Conservation (phyloP, 768 basidiomycete genomes). For the Lyophyllum shimeji region DNA sequence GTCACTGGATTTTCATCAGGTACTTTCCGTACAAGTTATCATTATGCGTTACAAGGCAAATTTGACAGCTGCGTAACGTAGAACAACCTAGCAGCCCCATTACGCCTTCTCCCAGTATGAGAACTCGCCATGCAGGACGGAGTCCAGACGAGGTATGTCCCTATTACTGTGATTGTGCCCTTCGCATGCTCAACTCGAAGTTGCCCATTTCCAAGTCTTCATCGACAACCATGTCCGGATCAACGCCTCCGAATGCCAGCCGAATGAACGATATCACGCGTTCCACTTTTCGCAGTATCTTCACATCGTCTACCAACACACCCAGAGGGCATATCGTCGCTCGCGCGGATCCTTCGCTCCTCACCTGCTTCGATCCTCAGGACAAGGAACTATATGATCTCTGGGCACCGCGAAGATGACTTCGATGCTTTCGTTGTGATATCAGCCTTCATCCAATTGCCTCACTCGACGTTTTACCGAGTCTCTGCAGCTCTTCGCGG, state of each 20-base stretch:
- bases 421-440: not conserved
- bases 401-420: conserved; percentile 59
- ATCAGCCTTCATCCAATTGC: too few species aligned
- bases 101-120: conserved; percentile 15
- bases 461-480: too few species aligned
- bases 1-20: conserved; percentile 14
- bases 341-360: conserved; percentile 63
- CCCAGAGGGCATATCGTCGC: conserved; percentile 41
- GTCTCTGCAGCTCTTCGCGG: too few species aligned
- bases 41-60: not conserved
- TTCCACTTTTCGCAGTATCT: conserved; percentile 29
- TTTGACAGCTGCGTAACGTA: not conserved
- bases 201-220: not conserved
- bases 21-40: too few species aligned
- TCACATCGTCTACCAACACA: conserved; percentile 24
- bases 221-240: conserved; percentile 33
- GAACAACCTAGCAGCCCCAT: conserved; percentile 16
- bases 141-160: conserved; percentile 9
- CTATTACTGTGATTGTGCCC: not conserved
- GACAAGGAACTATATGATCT: conserved; percentile 79
- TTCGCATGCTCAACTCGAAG: not conserved
- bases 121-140: conserved; percentile 6
- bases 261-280: conserved; percentile 26
- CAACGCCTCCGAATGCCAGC: conserved; percentile 14
- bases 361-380: conserved; percentile 72